phyloP scores from a whole-genome alignment of 2,329 filamentous ascomycete species.

The Alternaria dauci region DNA sequence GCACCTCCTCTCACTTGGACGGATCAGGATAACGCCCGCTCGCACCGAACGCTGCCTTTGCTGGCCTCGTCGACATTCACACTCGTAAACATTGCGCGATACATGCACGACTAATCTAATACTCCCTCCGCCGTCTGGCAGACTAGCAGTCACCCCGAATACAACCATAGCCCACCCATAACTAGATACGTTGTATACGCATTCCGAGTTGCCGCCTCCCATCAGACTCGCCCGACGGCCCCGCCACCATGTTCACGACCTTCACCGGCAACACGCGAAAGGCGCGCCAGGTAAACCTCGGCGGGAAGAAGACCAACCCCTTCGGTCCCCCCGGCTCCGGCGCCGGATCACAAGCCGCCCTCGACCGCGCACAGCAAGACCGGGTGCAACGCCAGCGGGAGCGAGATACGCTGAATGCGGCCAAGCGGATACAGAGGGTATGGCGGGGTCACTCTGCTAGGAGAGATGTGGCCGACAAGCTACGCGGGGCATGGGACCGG shows the following conservation, averaged over 20 bases:
- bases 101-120: constrained; percentile 14
- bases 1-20: not conserved
- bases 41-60: constrained; percentile 5
- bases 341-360: constrained; percentile 75
- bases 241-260: constrained; percentile 78
- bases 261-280: constrained; percentile 90
- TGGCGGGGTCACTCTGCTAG: constrained; percentile 82
- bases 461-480: constrained; percentile 64
- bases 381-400: constrained; percentile 82
- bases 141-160: no score
- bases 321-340: constrained; percentile 69
- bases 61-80: constrained; percentile 6
- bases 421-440: constrained; percentile 75
- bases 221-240: not conserved
- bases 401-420: constrained; percentile 77
- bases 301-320: constrained; percentile 81
- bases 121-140: not conserved
- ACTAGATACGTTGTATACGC: not conserved
- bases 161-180: not conserved
- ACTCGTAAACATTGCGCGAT: constrained; percentile 5
- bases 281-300: constrained; percentile 91
- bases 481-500: constrained; percentile 48
- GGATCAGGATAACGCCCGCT: not conserved
- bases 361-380: constrained; percentile 88
- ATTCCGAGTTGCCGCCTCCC: not conserved